Conservation (phyloP, 1,284 basidiomycete species). For the Sphaerobolus stellatus region DNA sequence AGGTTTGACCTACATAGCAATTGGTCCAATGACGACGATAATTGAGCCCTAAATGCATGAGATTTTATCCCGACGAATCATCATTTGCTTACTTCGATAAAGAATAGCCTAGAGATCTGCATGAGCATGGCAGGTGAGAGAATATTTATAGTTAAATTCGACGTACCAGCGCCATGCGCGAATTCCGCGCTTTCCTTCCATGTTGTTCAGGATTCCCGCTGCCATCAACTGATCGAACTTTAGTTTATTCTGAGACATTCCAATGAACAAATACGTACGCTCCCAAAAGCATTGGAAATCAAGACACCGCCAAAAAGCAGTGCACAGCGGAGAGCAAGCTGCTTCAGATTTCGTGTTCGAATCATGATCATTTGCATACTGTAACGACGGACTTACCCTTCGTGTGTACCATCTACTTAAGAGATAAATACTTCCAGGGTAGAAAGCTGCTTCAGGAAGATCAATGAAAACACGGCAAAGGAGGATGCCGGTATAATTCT, state of each 20-base stretch:
- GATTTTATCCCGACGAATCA: background rate
- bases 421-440: slow-evolving; percentile 25
- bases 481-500: slow-evolving; percentile 55
- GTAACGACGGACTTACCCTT: slow-evolving; percentile 16
- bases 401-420: slow-evolving; percentile 38
- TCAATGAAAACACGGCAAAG: slow-evolving; percentile 61
- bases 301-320: slow-evolving; percentile 67
- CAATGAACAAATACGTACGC: slow-evolving; percentile 40
- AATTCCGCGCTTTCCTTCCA: slow-evolving; percentile 68
- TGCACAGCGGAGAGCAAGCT: slow-evolving; percentile 66
- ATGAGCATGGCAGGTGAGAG: background rate
- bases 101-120: background rate
- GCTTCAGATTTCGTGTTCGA: too few relatives aligned
- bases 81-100: background rate
- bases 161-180: slow-evolving; percentile 65
- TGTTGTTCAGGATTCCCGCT: slow-evolving; percentile 66
- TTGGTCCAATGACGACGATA: background rate
- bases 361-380: too few relatives aligned
- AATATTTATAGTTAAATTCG: background rate
- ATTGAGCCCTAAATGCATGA: background rate
- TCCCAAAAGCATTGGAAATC: slow-evolving; percentile 77
- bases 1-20: background rate
- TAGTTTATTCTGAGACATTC: slow-evolving; percentile 2
- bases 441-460: slow-evolving; percentile 47
- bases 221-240: slow-evolving; percentile 52